Evolutionary conservation across 2,329 filamentous ascomycete genomes (phyloP), one percentile per base, ranked within the genome.

Genomic region (Apiospora rasikravindrae): DNA sequence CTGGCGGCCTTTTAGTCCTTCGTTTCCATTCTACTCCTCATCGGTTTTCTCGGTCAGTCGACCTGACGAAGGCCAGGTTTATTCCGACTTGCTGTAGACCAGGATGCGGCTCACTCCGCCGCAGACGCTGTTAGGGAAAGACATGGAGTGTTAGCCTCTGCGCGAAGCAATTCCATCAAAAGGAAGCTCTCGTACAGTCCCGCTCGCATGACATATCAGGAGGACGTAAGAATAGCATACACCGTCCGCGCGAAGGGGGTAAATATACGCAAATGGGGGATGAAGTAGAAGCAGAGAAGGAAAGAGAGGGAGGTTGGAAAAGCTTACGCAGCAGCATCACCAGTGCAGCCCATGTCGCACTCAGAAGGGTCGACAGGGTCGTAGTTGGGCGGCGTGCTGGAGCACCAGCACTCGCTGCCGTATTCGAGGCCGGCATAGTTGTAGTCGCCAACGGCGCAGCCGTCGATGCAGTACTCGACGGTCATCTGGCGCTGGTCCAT

Each of bases 351-450:
- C 68, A 69, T 69, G 49, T 69, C 68, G 45, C 68, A 69, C 45
- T 69, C 45, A 1, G 13, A n/a, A 16, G 40, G 1, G 14, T 53
- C 22, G 16, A 49, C 33, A 24, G 42, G 42, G 22, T 40, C 68
- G 8, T 19, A 19, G 10, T 29, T 67, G 72, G 67, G 66, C 77
- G 47, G 16, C 7, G 19, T 24, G 45, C 40, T 69, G 49, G 42
- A 45, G 73, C 80, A 81, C 71, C 73, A 82, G 72, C 83, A 85
- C 74, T 84, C 80, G 11, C 71, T 73, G 8, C 76, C 77, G 71
- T 80, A 82, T 73, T 84, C 81, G 42, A 81, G 76, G 40, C 82
- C 83, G 67, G 83, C 84, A 72, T 79, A 84, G 49, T 76, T 70
- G 73, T 81, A 84, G 24, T 72, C 76, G 26, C 72, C 73, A 78